Evolutionary conservation across 192 early-diverging fungal species (phyloP), one percentile per base, ranked within the genome.

Genomic region (Coemansia sp.): DNA sequence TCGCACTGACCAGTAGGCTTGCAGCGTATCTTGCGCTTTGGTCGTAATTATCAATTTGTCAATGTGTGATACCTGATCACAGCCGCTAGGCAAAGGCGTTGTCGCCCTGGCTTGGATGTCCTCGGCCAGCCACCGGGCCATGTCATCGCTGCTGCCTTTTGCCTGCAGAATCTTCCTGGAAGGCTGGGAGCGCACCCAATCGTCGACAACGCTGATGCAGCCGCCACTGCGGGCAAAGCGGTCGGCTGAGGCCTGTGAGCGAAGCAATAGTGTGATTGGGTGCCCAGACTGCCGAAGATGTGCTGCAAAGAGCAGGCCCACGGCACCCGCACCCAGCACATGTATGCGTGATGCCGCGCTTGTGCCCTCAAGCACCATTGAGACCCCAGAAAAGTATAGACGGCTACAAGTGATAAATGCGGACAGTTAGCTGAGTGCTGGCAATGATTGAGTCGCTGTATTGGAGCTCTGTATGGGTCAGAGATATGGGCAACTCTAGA

Each of bases 311-410:
- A 89, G 76, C 36, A 87, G 79, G 4, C 91, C 91, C 18, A 90
- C 82, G n/a, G 88, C 89, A 4, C 89, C 88, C 31, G 85, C 84
- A 21, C 91, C 91, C 7, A 92, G 72, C 39, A 92, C 68, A 66
- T 92, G 87, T n/a, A 88, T 67, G 13, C 67, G 73, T n/a, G 67
- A 66, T n/a, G 33, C 5, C 8, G 38, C 9, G 26, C 28, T 57
- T 35, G 53, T 60, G 34, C 62, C 18, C 13, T 63, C 45, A 35
- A 66, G 40, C 26, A 64, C 55, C 70, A 72, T 72, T 16, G 64
- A 59, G 11, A 66, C 18, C 14, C 59, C 63, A 9, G 70, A 65
- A 45, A 65, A 66, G n/a, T 51, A 66, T 10, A 72, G 51, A 3
- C 43, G 58, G 39, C 65, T 61, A 67, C 35, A 46, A 18, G 43